Base-by-base conservation (phyloP, 345 rosid species). In the Combretum micranthum region DNA sequence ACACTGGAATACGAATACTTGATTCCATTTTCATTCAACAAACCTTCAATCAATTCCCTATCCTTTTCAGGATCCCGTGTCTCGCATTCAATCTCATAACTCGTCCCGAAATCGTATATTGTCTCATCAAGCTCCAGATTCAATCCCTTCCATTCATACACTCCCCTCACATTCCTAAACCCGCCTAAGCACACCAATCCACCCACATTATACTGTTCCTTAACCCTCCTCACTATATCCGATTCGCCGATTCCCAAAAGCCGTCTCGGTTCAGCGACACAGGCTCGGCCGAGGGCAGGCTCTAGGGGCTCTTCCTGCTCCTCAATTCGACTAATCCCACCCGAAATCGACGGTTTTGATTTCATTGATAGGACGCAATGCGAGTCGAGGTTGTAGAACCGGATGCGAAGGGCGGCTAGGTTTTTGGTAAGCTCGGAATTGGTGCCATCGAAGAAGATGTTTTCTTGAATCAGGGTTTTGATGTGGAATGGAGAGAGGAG, bases 31-130 rank as follows among this genome's bases (percentile, higher is more conserved):
- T 78, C 74, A 47, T 57, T 43, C 64, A 85, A 58, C 17, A 85
- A 57, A 25, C 52, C 76, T 53, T 78, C 81, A 37, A 85, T 75
- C 71, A 68, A 60, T 48, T 26, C 60, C 77, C 48, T 73, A 42
- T 72, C 84, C 25, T 65, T 55, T 50, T 82, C 86, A 2, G 92
- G 92, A 55, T 82, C 81, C n/a, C 4, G 46, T 13, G 67, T 80
- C 77, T 85, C 92, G 53, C 92, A 85, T 64, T 85, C 92, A 44
- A 85, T 60, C 80, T 85, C 92, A 32, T 78, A 85, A 60, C 78
- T 62, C 10, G 72, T 75, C 37, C 86, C 86, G 55, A 85, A 85
- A 44, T 62, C 76, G 26, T 64, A 82, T 56, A 60, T 56, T 2
- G 81, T 80, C 77, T 82, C 88, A 53, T 85, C 92, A 26, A 85